Evolutionary conservation across 257 asterid genomes (phyloP), one percentile per base, ranked within the genome.

Genomic region (Solanum dulcamara): DNA sequence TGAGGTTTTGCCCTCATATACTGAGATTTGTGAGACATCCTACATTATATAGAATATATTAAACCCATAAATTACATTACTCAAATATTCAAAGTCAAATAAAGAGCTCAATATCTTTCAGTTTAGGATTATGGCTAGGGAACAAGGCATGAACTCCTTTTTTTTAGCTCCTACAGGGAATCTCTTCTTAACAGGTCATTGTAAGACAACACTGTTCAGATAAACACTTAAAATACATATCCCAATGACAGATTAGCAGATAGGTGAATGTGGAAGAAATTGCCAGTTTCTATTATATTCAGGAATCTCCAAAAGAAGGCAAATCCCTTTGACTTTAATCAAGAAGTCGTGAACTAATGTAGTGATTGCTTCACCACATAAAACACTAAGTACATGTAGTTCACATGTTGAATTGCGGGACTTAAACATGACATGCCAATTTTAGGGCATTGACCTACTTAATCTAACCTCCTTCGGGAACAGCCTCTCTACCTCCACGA

Each of bases 1-100:
- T 24, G 91, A 86, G 83, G 91, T 93, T 90, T 91, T 94, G 42
- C 85, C 87, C 83, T 93, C 97, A 30, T 89, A 72, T 80, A 96
- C 86, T 33, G 97, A 86, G 48, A 94, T 84, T 88, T 90, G 96
- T 46, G 97, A 88, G 67, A 91, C 89, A 79, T 94, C 99, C 99
- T 96, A 92, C 91, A 87, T 86, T 17, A 42, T 2, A 74, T 81
- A 83, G 38, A 62, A 83, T 82, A 68, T 6, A 84, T 44, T 24
- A 81, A 71, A 83, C 64, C 60, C 70, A 46, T 59, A 33, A 66
- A 64, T 80, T 67, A 80, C 28, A 24, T 37, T 48, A 35, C 72
- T 75, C 81, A 84, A 75, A 24, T 20, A 75, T 42, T 14, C 60
- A 75, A 26, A 75, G 59, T 44, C 38, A 75, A 75, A 42, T 44